Evolutionary conservation across 2,329 filamentous ascomycete genomes (phyloP), one percentile per base, ranked within the genome.

Genomic region (Helminthosporium solani): DNA sequence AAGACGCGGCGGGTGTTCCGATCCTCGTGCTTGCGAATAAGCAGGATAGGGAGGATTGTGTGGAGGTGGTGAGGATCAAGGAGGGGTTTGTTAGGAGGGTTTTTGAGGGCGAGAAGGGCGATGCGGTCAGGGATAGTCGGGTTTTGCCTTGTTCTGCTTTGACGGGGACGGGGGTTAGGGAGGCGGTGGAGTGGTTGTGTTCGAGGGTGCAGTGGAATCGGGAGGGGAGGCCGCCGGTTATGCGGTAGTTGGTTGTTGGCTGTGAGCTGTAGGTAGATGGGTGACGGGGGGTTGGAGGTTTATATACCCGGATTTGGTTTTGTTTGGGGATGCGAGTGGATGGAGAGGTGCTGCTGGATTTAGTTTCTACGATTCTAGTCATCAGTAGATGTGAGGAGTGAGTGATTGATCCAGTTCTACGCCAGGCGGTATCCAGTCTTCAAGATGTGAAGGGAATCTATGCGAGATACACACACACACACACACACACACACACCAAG

Each of bases 21-120:
- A 78, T 99, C 44, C 74, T 99, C 45, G 88, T 99, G 39, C 75
- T 99, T 55, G 94, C 94, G 50, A 99, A 99, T 70, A 99, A 99
- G 74, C 94, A 99, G 74, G 94, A 99, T 70, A 78, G 92, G 2
- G 94, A 99, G 72, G 94, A 97, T 71, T 97, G 92, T 59, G 88
- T 97, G 42, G 94, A 99, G 78, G 94, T 96, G 2, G 92, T 97
- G 49, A 79, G 90, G 55, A 96, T 99, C 67, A 99, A 99, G 74
- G 94, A 99, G 70, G 94, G 92, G 0, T 78, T 97, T 44, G 91
- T 99, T 41, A 87, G 95, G 73, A 90, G 88, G 74, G 91, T 99
- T 18, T 94, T 96, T 75, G 91, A 97, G 75, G 89, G 94, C 16
- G 89, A 95, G 66, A 94, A 92, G 73, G 90, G 90, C 0, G 81